Conservation (phyloP, 2,329 filamentous ascomycete species). For the Fusarium metavorans region DNA sequence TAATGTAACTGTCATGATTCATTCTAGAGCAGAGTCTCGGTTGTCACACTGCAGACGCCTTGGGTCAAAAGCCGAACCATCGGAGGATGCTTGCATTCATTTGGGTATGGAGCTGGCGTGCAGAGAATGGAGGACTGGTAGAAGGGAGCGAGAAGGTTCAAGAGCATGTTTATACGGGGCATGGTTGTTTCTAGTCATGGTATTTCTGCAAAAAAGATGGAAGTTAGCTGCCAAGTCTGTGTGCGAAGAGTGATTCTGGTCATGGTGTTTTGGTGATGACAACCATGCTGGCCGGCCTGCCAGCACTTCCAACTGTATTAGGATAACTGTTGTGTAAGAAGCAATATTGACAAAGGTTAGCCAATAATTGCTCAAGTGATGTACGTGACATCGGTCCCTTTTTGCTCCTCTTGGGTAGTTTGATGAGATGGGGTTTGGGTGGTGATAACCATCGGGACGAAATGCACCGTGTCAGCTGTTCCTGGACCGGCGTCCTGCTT, state of each 20-base stretch:
- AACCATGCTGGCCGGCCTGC: neutral
- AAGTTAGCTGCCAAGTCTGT: slow-evolving; percentile 14
- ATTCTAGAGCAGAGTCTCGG: slow-evolving; percentile 22
- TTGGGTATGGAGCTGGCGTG: slow-evolving; percentile 15
- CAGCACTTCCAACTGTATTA: neutral
- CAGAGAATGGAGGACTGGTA: slow-evolving; percentile 20
- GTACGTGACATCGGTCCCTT: neutral
- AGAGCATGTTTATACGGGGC: slow-evolving; percentile 36
- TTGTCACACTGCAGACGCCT: slow-evolving; percentile 6
- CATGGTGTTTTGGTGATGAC: neutral
- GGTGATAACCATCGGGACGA: neutral
- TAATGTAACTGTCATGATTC: slow-evolving; percentile 42
- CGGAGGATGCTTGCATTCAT: slow-evolving; percentile 13
- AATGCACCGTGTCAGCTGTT: neutral
- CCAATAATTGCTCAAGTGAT: neutral
- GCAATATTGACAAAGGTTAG: neutral
- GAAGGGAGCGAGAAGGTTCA: slow-evolving; percentile 31
- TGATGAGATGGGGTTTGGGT: neutral
- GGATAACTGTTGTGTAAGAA: neutral
- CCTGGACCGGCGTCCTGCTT: neutral
- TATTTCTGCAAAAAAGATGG: slow-evolving; percentile 32
- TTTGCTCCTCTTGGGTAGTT: neutral
- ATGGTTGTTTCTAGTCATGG: slow-evolving; percentile 33
- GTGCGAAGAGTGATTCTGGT: neutral
- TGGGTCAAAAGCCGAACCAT: slow-evolving; percentile 1